Conservation (phyloP, 179 eudicot genomes). For the Carnegiea gigantea region DNA sequence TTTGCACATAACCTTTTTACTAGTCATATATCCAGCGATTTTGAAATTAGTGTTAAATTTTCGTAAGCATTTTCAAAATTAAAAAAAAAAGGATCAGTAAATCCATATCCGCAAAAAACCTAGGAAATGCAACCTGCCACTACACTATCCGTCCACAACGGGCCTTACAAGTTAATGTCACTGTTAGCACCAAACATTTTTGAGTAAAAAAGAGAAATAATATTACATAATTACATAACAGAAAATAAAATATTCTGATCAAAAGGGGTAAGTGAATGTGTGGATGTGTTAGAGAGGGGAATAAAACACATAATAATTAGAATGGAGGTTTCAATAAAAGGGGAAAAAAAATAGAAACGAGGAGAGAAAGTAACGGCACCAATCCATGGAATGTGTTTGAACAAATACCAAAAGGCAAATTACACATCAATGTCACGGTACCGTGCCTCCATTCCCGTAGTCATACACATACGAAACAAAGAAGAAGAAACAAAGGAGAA, state of each 20-base stretch:
- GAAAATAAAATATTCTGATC: not conserved
- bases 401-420: not conserved
- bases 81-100: not conserved
- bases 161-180: too few species aligned
- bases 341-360: not conserved
- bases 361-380: not conserved
- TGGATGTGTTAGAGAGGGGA: too few species aligned
- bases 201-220: not conserved
- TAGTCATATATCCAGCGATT: not conserved
- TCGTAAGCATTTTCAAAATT: not conserved
- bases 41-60: not conserved
- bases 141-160: not conserved
- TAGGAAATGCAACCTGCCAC: not conserved
- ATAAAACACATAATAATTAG: too few species aligned
- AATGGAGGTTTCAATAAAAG: not conserved
- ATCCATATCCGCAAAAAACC: not conserved
- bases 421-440: not conserved
- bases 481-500: not conserved
- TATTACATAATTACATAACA: not conserved
- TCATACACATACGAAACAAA: not conserved
- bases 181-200: not conserved
- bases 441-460: not conserved
- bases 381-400: not conserved
- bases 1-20: not conserved
- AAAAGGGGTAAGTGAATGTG: too few species aligned